Base-by-base conservation (phyloP, 768 basidiomycete species). In the Serendipita sp. region DNA sequence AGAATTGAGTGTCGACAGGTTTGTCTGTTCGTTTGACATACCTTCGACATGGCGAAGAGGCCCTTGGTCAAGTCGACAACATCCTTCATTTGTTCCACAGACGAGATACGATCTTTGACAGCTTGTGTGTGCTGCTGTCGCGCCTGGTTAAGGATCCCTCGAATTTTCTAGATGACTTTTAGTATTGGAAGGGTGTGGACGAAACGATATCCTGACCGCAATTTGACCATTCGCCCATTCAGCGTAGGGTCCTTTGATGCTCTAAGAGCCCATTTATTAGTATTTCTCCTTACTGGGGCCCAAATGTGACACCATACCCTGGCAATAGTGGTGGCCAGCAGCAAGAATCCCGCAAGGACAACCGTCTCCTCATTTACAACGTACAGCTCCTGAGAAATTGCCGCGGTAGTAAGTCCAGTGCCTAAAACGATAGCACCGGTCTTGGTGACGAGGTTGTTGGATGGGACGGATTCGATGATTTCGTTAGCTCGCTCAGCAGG, bases 351-450 rank as follows among this genome's bases (percentile, higher is more conserved):
- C 44, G 86, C 79, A 41, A 90, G 84, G 52, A 98, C 80, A 68
- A 97, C 86, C 28, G 89, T 85, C 80, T 98, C 96, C 75, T 97
- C 94, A 74, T 96, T 96, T 72, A 95, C 84, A 66, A 99, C 95
- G 72, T 97, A 97, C 62, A 98, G 84, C 77, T 99, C 94, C 73
- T 92, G 89, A 13, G 92, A 95, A 76, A 98, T 93, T 72, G 93
- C 94, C 3, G 91, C 83, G 15, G 94, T 95, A 65, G 86, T 78
- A 66, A 90, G 78, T 71, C 90, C 92, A 15, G 91, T 89, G 72
- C 91, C 91, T 64, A 97, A 84, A 71, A 97, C 80, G 71, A 92
- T 88, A 63, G 89, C 83, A 67, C 93, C 92, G 51, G 93, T 94
- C 80, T 99, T 99, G 74, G 92, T 91, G 79, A 94, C 81, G 75